These are phyloP conservation scores for Diutina rugosa DNA, from an alignment of 1,139 yeast genomes.

Conservation along the genomic window DNA sequence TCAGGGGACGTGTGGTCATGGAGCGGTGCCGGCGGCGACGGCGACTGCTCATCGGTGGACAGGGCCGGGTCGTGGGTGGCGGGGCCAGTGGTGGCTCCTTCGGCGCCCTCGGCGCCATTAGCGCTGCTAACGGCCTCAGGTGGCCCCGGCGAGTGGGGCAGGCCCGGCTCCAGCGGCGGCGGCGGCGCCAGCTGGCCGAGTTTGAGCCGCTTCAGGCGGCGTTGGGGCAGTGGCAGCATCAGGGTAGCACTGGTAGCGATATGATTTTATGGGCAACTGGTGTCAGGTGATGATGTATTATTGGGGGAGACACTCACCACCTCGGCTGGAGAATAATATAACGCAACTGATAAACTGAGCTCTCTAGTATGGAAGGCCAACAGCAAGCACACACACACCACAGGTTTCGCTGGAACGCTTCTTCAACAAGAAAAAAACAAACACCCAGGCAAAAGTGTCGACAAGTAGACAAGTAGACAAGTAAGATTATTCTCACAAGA, in stretches of 20 bases:
- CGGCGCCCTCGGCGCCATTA: not conserved
- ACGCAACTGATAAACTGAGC: too few relatives aligned
- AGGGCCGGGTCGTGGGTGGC: not conserved
- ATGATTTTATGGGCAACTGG: too few relatives aligned
- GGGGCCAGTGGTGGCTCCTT: not conserved
- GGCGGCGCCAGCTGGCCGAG: not conserved
- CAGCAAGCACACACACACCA: too few relatives aligned
- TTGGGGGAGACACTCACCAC: too few relatives aligned
- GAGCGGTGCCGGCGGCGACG: not conserved
- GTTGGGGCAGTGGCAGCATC: not conserved
- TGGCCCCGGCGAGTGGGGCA: not conserved
- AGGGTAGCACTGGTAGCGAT: not conserved
- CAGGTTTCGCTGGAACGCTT: too few relatives aligned
- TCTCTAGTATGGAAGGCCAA: too few relatives aligned
- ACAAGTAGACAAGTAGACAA: not conserved
- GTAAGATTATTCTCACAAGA: not conserved
- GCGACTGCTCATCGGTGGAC: not conserved
- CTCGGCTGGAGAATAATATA: too few relatives aligned
- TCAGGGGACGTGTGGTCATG: not conserved
- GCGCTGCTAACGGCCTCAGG: not conserved
- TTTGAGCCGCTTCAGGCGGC: not conserved
- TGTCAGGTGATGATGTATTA: too few relatives aligned
- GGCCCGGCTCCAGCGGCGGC: not conserved
- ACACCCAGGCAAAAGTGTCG: not conserved
- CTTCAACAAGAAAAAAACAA: not conserved